Evolutionary conservation across 306 rosid genomes (phyloP).

Genomic region (Glycine soja): DNA sequence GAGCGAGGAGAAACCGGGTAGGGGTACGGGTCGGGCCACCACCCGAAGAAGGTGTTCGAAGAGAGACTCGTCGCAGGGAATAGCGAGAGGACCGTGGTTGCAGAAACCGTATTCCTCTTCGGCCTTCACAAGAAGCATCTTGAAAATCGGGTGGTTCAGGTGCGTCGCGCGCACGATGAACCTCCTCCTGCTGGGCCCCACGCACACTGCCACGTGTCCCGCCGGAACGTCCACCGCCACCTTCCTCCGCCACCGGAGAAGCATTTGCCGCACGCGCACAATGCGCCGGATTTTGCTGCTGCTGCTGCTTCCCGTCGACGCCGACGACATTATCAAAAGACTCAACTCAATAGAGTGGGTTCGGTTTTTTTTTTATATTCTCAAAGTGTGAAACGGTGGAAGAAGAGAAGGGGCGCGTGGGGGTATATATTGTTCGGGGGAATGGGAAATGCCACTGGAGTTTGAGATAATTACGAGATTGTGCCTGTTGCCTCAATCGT

Average conservation of each 20-base stretch:
- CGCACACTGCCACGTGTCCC: slow-evolving; percentile 89
- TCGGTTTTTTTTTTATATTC: background rate
- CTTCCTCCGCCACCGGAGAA: slow-evolving; percentile 77
- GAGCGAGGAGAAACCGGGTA: background rate
- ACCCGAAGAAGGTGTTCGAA: slow-evolving; percentile 74
- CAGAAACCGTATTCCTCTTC: slow-evolving; percentile 95
- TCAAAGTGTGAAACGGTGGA: background rate
- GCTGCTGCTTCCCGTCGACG: slow-evolving; percentile 50
- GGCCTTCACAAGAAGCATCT: slow-evolving; percentile 73
- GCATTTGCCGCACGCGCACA: slow-evolving; percentile 85
- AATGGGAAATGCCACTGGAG: slow-evolving; percentile 30
- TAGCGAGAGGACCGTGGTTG: slow-evolving; percentile 74
- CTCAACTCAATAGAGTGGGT: background rate
- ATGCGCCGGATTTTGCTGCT: slow-evolving; percentile 76
- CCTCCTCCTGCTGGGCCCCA: slow-evolving; percentile 69
- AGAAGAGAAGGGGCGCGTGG: background rate
- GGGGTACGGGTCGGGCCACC: slow-evolving; percentile 55
- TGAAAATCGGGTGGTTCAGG: slow-evolving; percentile 92
- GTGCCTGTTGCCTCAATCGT: slow-evolving; percentile 1
- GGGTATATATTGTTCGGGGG: slow-evolving; percentile 30
- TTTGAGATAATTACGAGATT: slow-evolving; percentile 74
- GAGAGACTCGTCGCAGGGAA: slow-evolving; percentile 82
- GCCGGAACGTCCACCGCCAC: slow-evolving; percentile 82
- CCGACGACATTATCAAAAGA: slow-evolving; percentile 46
- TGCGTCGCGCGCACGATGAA: slow-evolving; percentile 74